phyloP scores from a whole-genome alignment of 805 yeast species.

The Candida boidinii region DNA sequence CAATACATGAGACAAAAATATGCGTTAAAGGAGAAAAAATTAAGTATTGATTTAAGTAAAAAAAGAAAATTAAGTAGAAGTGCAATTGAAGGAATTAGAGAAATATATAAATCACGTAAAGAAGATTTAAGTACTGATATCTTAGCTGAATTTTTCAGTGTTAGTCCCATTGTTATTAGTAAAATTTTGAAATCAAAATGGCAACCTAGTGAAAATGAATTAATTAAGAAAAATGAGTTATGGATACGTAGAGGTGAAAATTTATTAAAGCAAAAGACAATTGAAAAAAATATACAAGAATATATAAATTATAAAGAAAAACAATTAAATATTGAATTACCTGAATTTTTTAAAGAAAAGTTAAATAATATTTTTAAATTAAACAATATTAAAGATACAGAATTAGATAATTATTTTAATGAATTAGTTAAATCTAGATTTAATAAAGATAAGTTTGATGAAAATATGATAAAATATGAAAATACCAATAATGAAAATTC shows the following conservation, averaged over 20 bases:
- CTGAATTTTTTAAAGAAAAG: constrained; percentile 19
- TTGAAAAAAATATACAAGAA: constrained; percentile 17
- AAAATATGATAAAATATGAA: constrained; percentile 7
- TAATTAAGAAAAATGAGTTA: constrained; percentile 33
- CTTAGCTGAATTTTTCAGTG: constrained; percentile 53
- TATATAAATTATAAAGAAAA: constrained; percentile 21
- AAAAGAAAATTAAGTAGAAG: constrained; percentile 56
- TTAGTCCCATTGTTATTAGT: constrained; percentile 78
- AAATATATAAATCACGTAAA: constrained; percentile 50
- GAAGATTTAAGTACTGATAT: constrained; percentile 45
- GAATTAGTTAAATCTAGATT: constrained; percentile 4
- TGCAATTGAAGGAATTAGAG: constrained; percentile 57
- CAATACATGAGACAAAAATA: constrained; percentile 67
- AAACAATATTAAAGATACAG: constrained; percentile 16
- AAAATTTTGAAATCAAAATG: constrained; percentile 73
- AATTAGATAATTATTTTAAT: constrained; percentile 15
- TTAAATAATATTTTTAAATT: constrained; percentile 13
- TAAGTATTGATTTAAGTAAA: constrained; percentile 58
- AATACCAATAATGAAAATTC: neutral
- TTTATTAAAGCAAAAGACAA: constrained; percentile 11
- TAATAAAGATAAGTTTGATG: neutral
- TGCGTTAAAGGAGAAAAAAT: constrained; percentile 53
- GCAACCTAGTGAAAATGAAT: constrained; percentile 56
- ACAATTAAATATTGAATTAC: constrained; percentile 20
- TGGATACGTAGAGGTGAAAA: constrained; percentile 44